Evolutionary conservation across 2,329 filamentous ascomycete species (phyloP), one percentile per base, ranked within the genome.

Genomic region (Hymenoscyphus linearis): DNA sequence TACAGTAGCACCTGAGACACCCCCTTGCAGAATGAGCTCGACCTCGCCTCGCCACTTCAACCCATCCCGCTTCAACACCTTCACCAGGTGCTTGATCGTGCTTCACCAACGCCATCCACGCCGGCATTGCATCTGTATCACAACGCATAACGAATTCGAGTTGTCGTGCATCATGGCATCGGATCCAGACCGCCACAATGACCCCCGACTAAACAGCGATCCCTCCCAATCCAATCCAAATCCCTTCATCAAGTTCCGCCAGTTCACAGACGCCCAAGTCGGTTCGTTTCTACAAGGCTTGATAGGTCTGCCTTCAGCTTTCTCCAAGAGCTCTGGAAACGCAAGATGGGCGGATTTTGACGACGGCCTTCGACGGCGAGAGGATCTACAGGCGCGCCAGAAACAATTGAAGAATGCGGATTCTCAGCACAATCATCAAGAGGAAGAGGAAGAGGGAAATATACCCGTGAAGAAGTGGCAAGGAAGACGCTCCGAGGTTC

Each of bases 261-360:
- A 73, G 40, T 69, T 67, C 60, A 67, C 67, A 37, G 71, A 73
- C 62, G 52, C 64, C 7, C 67, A 73, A 35, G 64, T 74, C 60
- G 63, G 68, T 54, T 66, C 70, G 57, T 57, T 74, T 10, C 63
- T 74, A 9, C 71, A 73, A 65, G 70, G 69, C 53, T 63, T 74
- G 22, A 64, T 72, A 27, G 72, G 72, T 12, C 60, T 74, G 16
- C 72, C 72, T 5, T 72, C 71, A 13, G 66, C 70, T 34, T 67
- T 73, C 26, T 66, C 69, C 4, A 66, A 64, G 47, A 65, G 62
- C 22, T 55, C 61, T 16, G 60, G 44, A 18, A 62, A 66, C 55
- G 22, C 58, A 12, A 62, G 65, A 47, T 73, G 68, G 69, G 65
- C 68, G 13, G 65, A 64, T 18, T 65, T 71, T 27, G 70, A 73